Evolutionary conservation across 2,329 filamentous ascomycete species (phyloP).

Genomic region (Xylaria sp.): DNA sequence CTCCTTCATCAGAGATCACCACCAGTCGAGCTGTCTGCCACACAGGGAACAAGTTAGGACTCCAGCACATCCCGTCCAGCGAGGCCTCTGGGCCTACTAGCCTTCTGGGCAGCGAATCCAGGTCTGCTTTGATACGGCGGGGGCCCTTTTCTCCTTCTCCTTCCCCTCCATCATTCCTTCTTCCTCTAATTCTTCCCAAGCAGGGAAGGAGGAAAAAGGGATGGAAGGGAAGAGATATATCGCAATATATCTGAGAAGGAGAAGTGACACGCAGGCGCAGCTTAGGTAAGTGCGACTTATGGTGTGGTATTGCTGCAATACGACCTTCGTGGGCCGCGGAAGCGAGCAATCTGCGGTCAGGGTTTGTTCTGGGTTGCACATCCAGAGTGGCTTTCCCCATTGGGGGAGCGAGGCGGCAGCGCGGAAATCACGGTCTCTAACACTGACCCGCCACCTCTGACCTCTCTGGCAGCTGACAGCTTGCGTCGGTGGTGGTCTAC

Average conservation of each 20-base stretch:
- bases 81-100: background rate
- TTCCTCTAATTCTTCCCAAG: background rate
- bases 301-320: constrained; percentile 4
- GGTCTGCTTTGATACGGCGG: constrained; percentile 16
- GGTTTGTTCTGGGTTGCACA: constrained; percentile 9
- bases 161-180: background rate
- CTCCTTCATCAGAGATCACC: background rate
- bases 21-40: constrained; percentile 5
- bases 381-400: constrained; percentile 13
- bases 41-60: constrained; percentile 20
- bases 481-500: background rate
- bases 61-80: background rate
- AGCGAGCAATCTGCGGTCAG: constrained; percentile 3
- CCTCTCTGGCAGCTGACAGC: constrained; percentile 4
- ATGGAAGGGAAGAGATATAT: background rate
- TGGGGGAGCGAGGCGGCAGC: background rate
- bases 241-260: background rate
- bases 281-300: constrained; percentile 3
- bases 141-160: background rate
- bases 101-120: constrained; percentile 1
- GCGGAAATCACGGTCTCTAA: background rate
- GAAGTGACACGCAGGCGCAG: constrained; percentile 5
- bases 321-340: constrained; percentile 5
- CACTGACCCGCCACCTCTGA: constrained; percentile 7
- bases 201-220: background rate